Evolutionary conservation across 2,329 filamentous ascomycete species (phyloP), one percentile per base, ranked within the genome.

Genomic region (Fusarium burgessii): DNA sequence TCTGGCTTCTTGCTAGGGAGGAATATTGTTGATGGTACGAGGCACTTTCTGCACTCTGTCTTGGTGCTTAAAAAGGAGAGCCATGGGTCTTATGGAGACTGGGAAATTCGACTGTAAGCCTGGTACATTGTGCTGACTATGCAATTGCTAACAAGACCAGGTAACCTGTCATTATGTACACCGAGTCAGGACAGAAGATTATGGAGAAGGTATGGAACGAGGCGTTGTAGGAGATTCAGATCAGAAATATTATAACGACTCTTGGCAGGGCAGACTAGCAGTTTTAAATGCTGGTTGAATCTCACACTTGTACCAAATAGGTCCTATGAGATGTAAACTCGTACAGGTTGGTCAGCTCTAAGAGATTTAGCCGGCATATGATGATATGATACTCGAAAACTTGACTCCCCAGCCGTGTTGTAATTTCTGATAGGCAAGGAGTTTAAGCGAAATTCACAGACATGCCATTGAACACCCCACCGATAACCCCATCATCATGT

Each of bases 1-100:
- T 23, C 25, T 1, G 5, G 29, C 4, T 11, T 23, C 1, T 25
- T 57, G 3, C 3, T 57, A 4, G 43, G 18, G 13, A 38, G 55
- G 23, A 52, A 29, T 15, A 4, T 56, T 3, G 49, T 40, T 18
- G 40, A 52, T 7, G 45, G 23, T 5, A 41, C n/a, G n/a, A 52
- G 62, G 12, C 36, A 66, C 18, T 32, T 27, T 43, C 20, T 62
- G 12, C 45, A 62, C 14, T 47, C 20, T 14, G 15, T 25, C 3
- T 12, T 66, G n/a, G 38, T 66, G n/a, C 45, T 66, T 29, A 55
- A 43, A 17, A 66, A 61, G 45, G 61, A 61, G 35, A 67, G 55
- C 17, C 56, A 68, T 49, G 56, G 56, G 4, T 49, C 35, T 8
- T 51, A 59, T 46, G 45, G 36, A 14, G 58, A 62, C 15, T 66